Percentiles rank a stretch among this genome's conserved stretches.
Conservation (phyloP, 2,329 filamentous ascomycete genomes). For the Fusarium albidum region DNA sequence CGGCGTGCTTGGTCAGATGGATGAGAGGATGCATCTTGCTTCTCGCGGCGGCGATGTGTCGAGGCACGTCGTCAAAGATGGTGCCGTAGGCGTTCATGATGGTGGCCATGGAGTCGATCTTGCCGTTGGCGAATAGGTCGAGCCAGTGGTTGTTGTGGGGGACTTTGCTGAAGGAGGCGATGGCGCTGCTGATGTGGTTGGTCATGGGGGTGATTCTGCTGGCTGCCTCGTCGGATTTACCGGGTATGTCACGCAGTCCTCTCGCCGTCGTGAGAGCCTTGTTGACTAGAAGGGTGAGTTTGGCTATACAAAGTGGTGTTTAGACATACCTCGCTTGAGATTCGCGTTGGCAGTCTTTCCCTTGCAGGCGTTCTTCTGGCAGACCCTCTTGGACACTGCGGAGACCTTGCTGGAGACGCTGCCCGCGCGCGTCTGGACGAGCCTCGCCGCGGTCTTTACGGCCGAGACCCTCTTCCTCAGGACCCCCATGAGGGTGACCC, state of each 20-base stretch:
- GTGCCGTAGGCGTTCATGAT: slow-evolving; percentile 2
- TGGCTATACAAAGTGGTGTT: not conserved
- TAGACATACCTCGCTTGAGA: not conserved
- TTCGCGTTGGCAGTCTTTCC: slow-evolving; percentile 1
- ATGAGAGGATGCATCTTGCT: not conserved
- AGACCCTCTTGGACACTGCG: not conserved
- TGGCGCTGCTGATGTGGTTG: not conserved
- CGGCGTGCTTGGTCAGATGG: slow-evolving; percentile 8
- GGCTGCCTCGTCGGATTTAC: not conserved
- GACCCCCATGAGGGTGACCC: not conserved
- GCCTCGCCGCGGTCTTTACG: slow-evolving; percentile 2
- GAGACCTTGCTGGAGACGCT: not conserved
- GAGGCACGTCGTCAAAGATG: not conserved
- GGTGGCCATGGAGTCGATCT: not conserved
- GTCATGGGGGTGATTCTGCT: not conserved
- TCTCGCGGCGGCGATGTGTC: not conserved
- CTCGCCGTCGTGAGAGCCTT: not conserved
- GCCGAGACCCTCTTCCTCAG: not conserved
- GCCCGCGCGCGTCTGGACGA: not conserved
- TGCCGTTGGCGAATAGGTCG: not conserved
- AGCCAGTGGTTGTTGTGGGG: not conserved
- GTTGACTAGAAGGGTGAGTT: not conserved
- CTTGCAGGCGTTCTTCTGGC: slow-evolving; percentile 9
- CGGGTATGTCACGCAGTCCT: not conserved
- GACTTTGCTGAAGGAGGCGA: not conserved